Evolutionary conservation across 2,329 filamentous ascomycete genomes (phyloP).

Genomic region (Cladophialophora yegresii): DNA sequence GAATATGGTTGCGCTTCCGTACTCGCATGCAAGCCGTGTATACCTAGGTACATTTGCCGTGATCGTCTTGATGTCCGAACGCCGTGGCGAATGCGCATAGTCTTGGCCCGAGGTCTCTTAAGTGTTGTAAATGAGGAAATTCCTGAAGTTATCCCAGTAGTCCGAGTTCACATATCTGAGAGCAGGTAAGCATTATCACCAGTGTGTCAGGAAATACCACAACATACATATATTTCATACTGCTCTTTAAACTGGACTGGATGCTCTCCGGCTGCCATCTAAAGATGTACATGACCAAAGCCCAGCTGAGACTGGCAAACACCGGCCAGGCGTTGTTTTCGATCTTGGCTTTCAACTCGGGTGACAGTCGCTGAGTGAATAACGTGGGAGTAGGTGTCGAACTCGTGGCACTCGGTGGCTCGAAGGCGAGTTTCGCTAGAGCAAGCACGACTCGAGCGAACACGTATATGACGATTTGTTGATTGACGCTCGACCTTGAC

Average conservation of each 20-base stretch:
- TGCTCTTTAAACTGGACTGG: conserved; percentile 86
- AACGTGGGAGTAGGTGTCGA: conserved; percentile 34
- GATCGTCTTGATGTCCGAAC: conserved; percentile 4
- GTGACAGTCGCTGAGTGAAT: conserved; percentile 38
- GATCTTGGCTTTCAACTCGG: conserved; percentile 48
- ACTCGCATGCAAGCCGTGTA: conserved; percentile 1
- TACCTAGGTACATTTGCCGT: conserved; percentile 7
- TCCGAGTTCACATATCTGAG: conserved; percentile 74
- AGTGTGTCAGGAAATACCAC: neutral
- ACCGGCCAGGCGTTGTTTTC: conserved; percentile 81
- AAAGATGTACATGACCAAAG: conserved; percentile 92
- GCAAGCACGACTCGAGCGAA: conserved; percentile 88
- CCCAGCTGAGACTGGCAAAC: conserved; percentile 91
- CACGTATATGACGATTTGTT: conserved; percentile 92
- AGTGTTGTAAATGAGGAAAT: conserved; percentile 82
- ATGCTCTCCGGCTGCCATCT: conserved; percentile 86
- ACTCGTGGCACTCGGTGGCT: conserved; percentile 51
- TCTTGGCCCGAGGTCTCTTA: conserved; percentile 36
- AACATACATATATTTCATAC: conserved; percentile 93
- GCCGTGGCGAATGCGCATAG: conserved; percentile 12
- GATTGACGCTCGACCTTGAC: conserved; percentile 25
- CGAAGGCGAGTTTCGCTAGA: conserved; percentile 78
- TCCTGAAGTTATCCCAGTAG: conserved; percentile 82
- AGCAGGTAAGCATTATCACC: neutral
- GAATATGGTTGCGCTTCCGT: neutral